Evolutionary conservation across 1,139 yeast genomes (phyloP).

Genomic region (Kodamaea derodonti): DNA sequence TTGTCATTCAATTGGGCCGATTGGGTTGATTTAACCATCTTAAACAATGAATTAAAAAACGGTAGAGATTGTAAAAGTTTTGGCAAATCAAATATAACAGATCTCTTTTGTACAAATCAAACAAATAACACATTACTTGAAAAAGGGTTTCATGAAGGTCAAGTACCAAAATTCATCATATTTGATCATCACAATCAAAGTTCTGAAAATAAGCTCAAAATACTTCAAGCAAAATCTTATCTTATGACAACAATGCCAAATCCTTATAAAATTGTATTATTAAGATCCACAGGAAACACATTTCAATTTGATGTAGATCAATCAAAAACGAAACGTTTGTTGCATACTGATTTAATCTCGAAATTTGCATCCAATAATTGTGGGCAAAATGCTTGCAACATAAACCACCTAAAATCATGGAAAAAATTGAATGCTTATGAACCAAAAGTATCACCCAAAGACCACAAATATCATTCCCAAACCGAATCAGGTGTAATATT

Average conservation of each 20-base stretch:
- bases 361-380: neutral
- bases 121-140: too few relatives aligned
- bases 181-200: slow-evolving; percentile 15
- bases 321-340: neutral
- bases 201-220: slow-evolving; percentile 12
- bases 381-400: neutral
- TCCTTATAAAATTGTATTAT: slow-evolving; percentile 28
- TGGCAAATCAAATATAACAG: neutral
- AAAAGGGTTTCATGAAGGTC: slow-evolving; percentile 5
- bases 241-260: slow-evolving; percentile 25
- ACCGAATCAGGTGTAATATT: neutral
- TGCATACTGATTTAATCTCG: neutral
- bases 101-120: slow-evolving; percentile 11
- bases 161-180: slow-evolving; percentile 16
- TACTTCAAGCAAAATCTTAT: slow-evolving; percentile 15
- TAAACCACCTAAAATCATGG: slow-evolving; percentile 10
- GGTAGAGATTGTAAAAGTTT: slow-evolving; percentile 1
- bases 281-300: slow-evolving; percentile 23
- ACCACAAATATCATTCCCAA: slow-evolving; percentile 6
- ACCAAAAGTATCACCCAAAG: slow-evolving; percentile 5
- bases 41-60: slow-evolving; percentile 9
- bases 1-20: slow-evolving; percentile 20
- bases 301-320: slow-evolving; percentile 29
- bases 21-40: slow-evolving; percentile 15
- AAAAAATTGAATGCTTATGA: slow-evolving; percentile 19